Conservation (phyloP, 2,329 filamentous ascomycete species). For the Phoma sp. region DNA sequence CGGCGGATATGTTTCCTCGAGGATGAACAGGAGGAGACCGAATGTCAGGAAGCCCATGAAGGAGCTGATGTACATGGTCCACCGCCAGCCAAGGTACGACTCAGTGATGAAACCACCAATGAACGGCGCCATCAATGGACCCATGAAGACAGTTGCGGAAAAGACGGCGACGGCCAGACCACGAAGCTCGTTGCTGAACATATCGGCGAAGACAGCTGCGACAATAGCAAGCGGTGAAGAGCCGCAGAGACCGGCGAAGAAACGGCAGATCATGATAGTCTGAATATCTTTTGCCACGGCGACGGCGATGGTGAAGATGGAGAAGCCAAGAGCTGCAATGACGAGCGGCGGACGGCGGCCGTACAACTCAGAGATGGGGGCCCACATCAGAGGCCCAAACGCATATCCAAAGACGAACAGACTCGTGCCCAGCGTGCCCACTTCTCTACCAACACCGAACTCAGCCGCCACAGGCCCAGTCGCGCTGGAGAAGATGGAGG, state of each 20-base stretch:
- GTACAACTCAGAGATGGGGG: conserved; percentile 59
- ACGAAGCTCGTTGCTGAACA: conserved; percentile 57
- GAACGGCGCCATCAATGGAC: conserved; percentile 60
- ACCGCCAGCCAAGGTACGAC: conserved; percentile 59
- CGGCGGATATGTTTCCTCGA: conserved; percentile 64
- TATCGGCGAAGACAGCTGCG: conserved; percentile 63
- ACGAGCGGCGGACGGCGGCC: conserved; percentile 58
- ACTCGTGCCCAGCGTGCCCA: conserved; percentile 43
- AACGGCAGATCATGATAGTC: conserved; percentile 59
- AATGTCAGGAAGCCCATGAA: conserved; percentile 63
- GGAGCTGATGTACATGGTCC: conserved; percentile 60
- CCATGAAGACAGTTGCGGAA: conserved; percentile 50
- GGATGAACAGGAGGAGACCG: conserved; percentile 57
- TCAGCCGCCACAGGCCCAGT: conserved; percentile 36
- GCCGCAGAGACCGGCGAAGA: conserved; percentile 61
- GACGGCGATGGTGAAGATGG: conserved; percentile 57
- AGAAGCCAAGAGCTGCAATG: conserved; percentile 57
- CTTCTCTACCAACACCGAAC: conserved; percentile 36
- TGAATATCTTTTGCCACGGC: conserved; percentile 60
- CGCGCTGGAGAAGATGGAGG: conserved; percentile 51
- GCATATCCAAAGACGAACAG: conserved; percentile 47
- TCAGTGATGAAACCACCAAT: conserved; percentile 61
- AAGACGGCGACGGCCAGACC: conserved; percentile 57
- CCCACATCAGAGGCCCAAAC: conserved; percentile 50
- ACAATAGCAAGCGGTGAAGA: conserved; percentile 60